A percentile compares a stretch with the other conserved stretches of the same genome.
Conservation (phyloP, 495 filamentous ascomycete species). For the Clohesyomyces aquaticus region DNA sequence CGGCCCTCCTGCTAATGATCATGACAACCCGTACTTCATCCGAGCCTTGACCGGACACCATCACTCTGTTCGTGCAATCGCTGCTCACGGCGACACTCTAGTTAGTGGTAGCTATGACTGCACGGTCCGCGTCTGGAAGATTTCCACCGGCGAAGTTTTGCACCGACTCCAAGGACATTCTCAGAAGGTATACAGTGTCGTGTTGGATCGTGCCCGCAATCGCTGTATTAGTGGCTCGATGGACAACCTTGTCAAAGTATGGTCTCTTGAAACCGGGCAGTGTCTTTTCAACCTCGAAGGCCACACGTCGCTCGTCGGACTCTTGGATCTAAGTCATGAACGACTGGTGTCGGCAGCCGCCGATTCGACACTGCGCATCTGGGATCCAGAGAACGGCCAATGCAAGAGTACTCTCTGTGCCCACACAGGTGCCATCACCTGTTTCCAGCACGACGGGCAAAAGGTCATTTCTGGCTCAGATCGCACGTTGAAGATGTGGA, state of each 20-base stretch:
- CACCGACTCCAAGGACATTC: conserved; percentile 86
- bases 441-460: conserved; percentile 96
- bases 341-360: conserved; percentile 93
- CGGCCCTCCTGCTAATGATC: conserved; percentile 73
- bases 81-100: conserved; percentile 92
- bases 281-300: conserved; percentile 90
- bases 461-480: conserved; percentile 98
- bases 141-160: conserved; percentile 89
- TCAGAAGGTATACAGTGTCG: conserved; percentile 97
- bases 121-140: conserved; percentile 95
- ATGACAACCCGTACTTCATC: conserved; percentile 91
- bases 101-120: conserved; percentile 98
- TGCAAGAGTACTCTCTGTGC: conserved; percentile 89
- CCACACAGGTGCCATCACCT: conserved; percentile 96
- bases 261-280: conserved; percentile 88
- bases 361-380: conserved; percentile 92
- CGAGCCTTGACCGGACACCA: conserved; percentile 83
- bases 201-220: conserved; percentile 87
- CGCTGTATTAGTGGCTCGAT: conserved; percentile 98
- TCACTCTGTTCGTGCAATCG: conserved; percentile 97
- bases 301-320: conserved; percentile 88
- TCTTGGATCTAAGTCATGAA: conserved; percentile 85
- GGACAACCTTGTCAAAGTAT: conserved; percentile 97
- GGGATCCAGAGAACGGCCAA: conserved; percentile 92
- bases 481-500: conserved; percentile 98